A percentile compares a stretch with the other conserved stretches of the same genome.
Evolutionary conservation across 768 basidiomycete species (phyloP).

Genomic region (Russula lepida): DNA sequence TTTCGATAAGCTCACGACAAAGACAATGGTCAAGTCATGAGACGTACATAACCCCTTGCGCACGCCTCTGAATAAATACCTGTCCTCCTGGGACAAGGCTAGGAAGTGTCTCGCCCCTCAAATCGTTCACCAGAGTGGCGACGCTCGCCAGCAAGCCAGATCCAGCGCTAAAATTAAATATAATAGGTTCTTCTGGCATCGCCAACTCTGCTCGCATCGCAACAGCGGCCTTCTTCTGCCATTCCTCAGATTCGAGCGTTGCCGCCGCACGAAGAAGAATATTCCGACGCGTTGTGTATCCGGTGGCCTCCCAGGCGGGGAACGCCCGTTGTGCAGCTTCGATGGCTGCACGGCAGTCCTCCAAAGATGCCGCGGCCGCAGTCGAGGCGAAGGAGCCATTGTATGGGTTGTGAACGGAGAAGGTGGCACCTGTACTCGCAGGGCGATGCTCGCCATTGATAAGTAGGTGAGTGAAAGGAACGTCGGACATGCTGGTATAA

Average conservation of each 20-base stretch:
- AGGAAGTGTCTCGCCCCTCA: conserved; percentile 38
- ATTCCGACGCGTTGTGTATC: not conserved
- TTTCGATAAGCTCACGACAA: not conserved
- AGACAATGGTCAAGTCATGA: not conserved
- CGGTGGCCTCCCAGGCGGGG: conserved; percentile 15
- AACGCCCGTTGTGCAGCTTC: conserved; percentile 8
- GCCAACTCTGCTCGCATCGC: conserved; percentile 6
- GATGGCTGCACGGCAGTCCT: conserved; percentile 22
- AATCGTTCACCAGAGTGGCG: conserved; percentile 30
- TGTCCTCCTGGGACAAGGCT: conserved; percentile 38
- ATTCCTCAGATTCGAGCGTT: conserved; percentile 4
- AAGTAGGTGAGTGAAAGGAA: conserved; percentile 27
- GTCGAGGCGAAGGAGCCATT: conserved; percentile 36
- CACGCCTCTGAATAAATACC: conserved; percentile 38
- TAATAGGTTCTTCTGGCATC: conserved; percentile 1
- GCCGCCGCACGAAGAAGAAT: conserved; percentile 8
- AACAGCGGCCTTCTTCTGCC: not conserved
- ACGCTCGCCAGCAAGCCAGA: conserved; percentile 27
- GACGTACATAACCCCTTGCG: conserved; percentile 46
- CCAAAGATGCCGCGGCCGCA: conserved; percentile 36
- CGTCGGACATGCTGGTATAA: not conserved
- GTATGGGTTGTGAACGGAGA: conserved; percentile 39
- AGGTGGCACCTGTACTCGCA: conserved; percentile 33
- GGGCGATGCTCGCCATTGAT: conserved; percentile 35
- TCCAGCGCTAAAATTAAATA: conserved; percentile 26